Evolutionary conservation across 441 rosid genomes (phyloP).

Genomic region (Gossypium lobatum): DNA sequence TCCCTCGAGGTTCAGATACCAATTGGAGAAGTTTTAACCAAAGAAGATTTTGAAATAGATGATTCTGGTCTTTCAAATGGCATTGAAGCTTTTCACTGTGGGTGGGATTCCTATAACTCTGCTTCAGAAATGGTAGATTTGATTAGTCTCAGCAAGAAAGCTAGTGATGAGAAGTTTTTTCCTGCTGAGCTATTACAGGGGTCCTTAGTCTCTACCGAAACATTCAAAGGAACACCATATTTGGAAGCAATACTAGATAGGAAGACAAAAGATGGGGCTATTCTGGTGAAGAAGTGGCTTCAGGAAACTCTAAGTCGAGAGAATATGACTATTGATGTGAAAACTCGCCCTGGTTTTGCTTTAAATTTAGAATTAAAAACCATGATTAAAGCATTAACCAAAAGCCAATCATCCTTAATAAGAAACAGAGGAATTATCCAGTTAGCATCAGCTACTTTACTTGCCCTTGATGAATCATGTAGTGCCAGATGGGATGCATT

Average conservation of each 20-base stretch:
- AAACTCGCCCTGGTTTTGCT: slow-evolving; percentile 61
- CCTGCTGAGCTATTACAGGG: slow-evolving; percentile 50
- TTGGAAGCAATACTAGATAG: slow-evolving; percentile 83
- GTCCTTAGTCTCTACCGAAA: slow-evolving; percentile 63
- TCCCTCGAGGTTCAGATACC: slow-evolving; percentile 78
- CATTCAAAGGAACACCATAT: slow-evolving; percentile 74
- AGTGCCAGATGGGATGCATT: slow-evolving; percentile 81
- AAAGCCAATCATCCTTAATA: slow-evolving; percentile 54
- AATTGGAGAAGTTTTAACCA: slow-evolving; percentile 51
- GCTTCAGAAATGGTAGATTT: slow-evolving; percentile 31
- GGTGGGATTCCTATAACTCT: slow-evolving; percentile 54
- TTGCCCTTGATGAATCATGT: slow-evolving; percentile 59
- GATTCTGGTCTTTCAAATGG: slow-evolving; percentile 42
- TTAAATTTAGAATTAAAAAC: slow-evolving; percentile 58
- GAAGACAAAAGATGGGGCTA: slow-evolving; percentile 73
- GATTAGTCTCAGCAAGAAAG: slow-evolving; percentile 27
- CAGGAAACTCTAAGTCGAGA: slow-evolving; percentile 71
- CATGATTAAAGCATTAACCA: slow-evolving; percentile 58
- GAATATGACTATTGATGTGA: slow-evolving; percentile 48
- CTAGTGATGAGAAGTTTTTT: slow-evolving; percentile 27
- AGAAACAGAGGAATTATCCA: slow-evolving; percentile 83
- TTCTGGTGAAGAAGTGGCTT: slow-evolving; percentile 89
- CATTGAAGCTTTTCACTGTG: slow-evolving; percentile 56
- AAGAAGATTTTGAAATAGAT: slow-evolving; percentile 36
- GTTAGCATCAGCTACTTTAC: slow-evolving; percentile 63